Conservation (phyloP, 2,329 filamentous ascomycete genomes). For the Fusarium protoensiforme region DNA sequence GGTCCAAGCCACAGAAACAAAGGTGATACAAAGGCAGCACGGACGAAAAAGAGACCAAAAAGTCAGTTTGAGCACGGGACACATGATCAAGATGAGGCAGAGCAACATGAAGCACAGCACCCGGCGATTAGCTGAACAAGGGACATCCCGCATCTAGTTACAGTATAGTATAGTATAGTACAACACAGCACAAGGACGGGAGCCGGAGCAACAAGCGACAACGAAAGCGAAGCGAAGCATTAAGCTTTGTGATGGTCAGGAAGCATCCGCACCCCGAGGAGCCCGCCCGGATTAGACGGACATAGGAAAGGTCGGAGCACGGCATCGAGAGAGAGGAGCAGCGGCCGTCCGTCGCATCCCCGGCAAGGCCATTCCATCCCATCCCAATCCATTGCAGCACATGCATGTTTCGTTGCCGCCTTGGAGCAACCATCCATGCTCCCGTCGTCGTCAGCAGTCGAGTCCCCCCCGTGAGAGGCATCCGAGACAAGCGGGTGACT, state of each 20-base stretch:
- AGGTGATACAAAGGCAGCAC: constrained; percentile 16
- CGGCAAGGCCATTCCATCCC: not conserved
- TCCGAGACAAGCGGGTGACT: constrained; percentile 39
- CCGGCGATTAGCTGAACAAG: constrained; percentile 14
- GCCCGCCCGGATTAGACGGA: not conserved
- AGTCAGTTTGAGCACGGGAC: not conserved
- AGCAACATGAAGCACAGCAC: constrained; percentile 8
- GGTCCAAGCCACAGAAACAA: constrained; percentile 25
- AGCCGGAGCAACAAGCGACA: constrained; percentile 23
- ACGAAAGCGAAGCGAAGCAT: not conserved
- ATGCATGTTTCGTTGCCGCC: constrained; percentile 19
- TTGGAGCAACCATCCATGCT: constrained; percentile 14
- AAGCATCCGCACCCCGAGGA: constrained; percentile 18
- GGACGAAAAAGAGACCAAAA: constrained; percentile 8
- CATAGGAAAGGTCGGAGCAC: not conserved
- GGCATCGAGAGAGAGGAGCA: not conserved
- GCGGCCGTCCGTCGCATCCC: not conserved
- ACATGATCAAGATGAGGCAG: constrained; percentile 18
- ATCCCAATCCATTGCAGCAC: not conserved
- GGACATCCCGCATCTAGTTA: constrained; percentile 18
- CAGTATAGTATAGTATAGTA: too few relatives aligned
- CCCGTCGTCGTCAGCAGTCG: constrained; percentile 27
- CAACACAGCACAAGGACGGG: not conserved
- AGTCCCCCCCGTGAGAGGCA: constrained; percentile 16
- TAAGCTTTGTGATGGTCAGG: constrained; percentile 17